phyloP scores from a whole-genome alignment of 2,329 filamentous ascomycete genomes.

The Hypocrella siamensis region DNA sequence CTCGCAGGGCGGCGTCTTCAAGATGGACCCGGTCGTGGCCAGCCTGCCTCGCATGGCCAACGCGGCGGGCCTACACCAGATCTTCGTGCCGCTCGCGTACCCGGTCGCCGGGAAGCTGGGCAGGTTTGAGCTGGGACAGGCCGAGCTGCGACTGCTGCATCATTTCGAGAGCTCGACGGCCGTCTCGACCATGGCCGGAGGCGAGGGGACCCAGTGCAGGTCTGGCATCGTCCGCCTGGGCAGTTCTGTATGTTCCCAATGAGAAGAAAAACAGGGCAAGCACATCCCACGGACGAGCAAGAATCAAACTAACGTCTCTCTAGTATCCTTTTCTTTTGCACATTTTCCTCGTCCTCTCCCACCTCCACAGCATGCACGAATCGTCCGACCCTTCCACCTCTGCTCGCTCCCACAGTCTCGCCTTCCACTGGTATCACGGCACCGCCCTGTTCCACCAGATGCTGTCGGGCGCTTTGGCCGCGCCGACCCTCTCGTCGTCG shows the following conservation, averaged over 20 bases:
- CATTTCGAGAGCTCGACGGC: constrained; percentile 27
- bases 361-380: constrained; percentile 33
- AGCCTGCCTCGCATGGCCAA: too few species aligned
- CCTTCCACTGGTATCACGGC: constrained; percentile 30
- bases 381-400: constrained; percentile 7
- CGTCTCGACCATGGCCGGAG: constrained; percentile 16
- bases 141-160: constrained; percentile 10
- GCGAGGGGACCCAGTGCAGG: constrained; percentile 15
- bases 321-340: constrained; percentile 39
- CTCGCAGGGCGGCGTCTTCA: constrained; percentile 1
- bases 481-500: constrained; percentile 12
- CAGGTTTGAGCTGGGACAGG: constrained; percentile 1
- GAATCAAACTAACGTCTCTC: neutral
- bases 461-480: constrained; percentile 15
- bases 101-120: constrained; percentile 7
- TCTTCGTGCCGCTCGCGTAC: constrained; percentile 9
- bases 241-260: too few species aligned
- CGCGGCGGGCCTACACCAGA: too few species aligned
- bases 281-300: neutral
- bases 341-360: constrained; percentile 32
- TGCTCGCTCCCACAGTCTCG: constrained; percentile 11
- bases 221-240: too few species aligned
- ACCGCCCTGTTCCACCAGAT: constrained; percentile 30
- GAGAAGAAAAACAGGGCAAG: too few species aligned
- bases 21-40: constrained; percentile 1